Base-by-base conservation (phyloP, 225 moss, liverwort and hornwort genomes). In the Pseudoscleropodium purum region DNA sequence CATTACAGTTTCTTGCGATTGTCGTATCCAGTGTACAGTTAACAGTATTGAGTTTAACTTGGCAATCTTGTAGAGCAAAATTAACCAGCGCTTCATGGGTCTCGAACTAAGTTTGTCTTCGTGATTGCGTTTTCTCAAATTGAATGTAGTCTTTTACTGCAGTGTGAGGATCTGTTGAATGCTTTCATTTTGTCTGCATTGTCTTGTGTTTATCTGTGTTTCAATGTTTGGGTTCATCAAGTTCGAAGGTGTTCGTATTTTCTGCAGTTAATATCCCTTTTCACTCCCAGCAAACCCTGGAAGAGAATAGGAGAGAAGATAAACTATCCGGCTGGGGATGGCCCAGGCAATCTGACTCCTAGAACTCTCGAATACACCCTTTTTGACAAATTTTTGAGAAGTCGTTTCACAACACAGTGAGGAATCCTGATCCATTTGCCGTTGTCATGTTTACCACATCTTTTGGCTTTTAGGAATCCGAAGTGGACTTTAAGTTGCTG, bases 301-400 rank as follows among this genome's bases (percentile, higher is more conserved):
- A 92, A 90, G 89, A 93, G 92, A 86, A 75, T 93, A 92, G 92
- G 92, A 74, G 93, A 91, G 88, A 93, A 86, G 68, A 92, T 93
- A 84, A 90, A 93, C 88, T 92, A 95, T 45, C 93, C 93, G 60
- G 73, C 81, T 88, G 91, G 90, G 85, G 93, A 95, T 87, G 87
- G 86, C 59, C 93, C 92, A 49, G 84, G 91, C 87, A 88, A 92
- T 65, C 75, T 93, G 84, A 92, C 95, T 63, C 90, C 93, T 56
- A 90, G 77, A 89, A 88, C 87, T 85, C 93, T 95, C 66, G 93
- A 95, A 82, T 86, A 76, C 68, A 89, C 89, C 68, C 91, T 93
- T 41, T 95, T 95, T 84, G 92, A 95, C 85, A 95, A 91, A 70
- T 95, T 95, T 86, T 79, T 93, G 87, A 91, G 90, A 79, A 89